Evolutionary conservation across 768 basidiomycete genomes (phyloP), one percentile per base, ranked within the genome.

Genomic region (Podaxis carcinomalis): DNA sequence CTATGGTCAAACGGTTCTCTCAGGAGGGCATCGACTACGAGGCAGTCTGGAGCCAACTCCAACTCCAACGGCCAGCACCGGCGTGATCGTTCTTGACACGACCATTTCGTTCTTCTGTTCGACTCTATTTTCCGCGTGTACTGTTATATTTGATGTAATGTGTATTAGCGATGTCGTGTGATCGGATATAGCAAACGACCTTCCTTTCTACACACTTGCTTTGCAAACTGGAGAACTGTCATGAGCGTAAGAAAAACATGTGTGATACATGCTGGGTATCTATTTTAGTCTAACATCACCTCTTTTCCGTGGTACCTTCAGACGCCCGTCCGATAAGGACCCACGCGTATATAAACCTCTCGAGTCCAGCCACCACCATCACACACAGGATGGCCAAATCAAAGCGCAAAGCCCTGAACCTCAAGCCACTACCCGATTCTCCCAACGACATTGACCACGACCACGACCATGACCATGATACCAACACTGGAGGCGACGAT

Each of bases 11-110:
- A 36, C 63, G 64, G 39, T 73, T 72, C 59, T 67, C 70, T 10
- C 64, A 59, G 47, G 68, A 68, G 57, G 72, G 71, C 6, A 63
- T 73, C 27, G 71, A 73, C 44, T 73, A 72, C 55, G 72, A 73
- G 51, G 60, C 64, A 6, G 62, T 69, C 9, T 73, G 70, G 72
- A 69, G 67, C 57, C 68, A 68, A 35, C 19, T 57, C 11, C 56
- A 57, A 13, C 14, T 57, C 11, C 56, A 57, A 13, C 14, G 40
- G 6, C 35, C 9, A 23, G 19, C 11, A 13, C 6, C 3, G 1
- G 19, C 21, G 1, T 47, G 46, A 47, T 13, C 1, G 2, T 10
- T 49, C n/a, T 9, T 14, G 25, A 49, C 11, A 14, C 9, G 2
- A 10, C 25, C 47, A 2, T 9, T 49, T 23, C 19, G 21, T 49